A percentile compares a stretch with the other conserved stretches of the same genome.
Evolutionary conservation across 179 eudicot species (phyloP).

Genomic region (Spergularia azorica): DNA sequence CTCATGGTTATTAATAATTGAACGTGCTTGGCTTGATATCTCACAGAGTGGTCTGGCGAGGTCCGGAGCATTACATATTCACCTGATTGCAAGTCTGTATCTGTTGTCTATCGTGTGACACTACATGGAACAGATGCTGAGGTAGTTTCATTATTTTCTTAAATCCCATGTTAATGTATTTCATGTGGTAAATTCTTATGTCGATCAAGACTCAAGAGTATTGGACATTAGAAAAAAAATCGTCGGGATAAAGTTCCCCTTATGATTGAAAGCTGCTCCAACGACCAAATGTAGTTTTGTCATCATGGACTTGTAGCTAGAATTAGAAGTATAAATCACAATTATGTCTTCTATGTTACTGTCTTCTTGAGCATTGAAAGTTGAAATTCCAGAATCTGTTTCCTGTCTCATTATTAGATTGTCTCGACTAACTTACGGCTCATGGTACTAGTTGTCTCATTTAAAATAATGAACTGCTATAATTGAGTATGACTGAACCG

Average conservation of each 20-base stretch:
- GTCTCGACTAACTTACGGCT: background rate
- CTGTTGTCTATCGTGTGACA: conserved; percentile 92
- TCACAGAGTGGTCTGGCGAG: conserved; percentile 93
- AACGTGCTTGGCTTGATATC: background rate
- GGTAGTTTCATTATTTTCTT: conserved; percentile 43
- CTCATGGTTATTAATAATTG: background rate
- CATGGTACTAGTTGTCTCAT: background rate
- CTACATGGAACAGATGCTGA: conserved; percentile 96
- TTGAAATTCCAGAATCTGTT: background rate
- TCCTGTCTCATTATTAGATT: background rate
- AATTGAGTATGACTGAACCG: background rate
- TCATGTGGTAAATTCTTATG: background rate
- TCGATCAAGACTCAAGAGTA: background rate
- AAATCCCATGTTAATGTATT: background rate
- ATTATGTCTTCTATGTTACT: too few species aligned
- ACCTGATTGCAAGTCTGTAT: conserved; percentile 77
- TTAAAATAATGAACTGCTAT: background rate
- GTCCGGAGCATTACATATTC: conserved; percentile 75
- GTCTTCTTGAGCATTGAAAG: background rate
- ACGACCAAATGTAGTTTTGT: too few species aligned
- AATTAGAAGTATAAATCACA: background rate
- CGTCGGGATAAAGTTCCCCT: background rate
- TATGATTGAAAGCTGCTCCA: background rate
- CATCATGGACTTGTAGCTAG: too few species aligned
- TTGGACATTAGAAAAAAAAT: background rate